These are phyloP conservation scores for Xylariaceae sp. DNA, from an alignment of 2,329 filamentous ascomycete genomes.

Conservation along the genomic window DNA sequence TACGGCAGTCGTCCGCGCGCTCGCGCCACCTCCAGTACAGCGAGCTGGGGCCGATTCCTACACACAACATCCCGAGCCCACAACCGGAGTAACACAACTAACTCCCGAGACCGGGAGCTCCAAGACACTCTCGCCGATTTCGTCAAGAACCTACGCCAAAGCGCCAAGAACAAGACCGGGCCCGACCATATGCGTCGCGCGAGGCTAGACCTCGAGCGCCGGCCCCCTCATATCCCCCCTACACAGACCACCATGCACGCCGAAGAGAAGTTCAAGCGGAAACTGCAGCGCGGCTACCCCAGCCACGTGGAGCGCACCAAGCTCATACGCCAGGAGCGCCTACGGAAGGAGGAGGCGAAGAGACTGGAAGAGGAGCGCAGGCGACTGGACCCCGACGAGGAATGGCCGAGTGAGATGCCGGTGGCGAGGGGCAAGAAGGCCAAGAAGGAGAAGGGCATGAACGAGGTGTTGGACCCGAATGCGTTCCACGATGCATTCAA, in stretches of 20 bases:
- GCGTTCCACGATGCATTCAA: constrained; percentile 4
- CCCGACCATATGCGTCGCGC: constrained; percentile 9
- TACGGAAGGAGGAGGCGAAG: too few species aligned
- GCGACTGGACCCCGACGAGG: background rate
- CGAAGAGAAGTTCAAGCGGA: background rate
- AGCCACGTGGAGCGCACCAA: too few species aligned
- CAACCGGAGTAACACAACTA: too few species aligned
- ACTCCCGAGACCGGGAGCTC: too few species aligned
- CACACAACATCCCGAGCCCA: too few species aligned
- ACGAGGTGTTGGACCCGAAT: constrained; percentile 2
- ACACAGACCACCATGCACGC: background rate
- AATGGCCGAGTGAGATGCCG: background rate
- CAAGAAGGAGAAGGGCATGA: background rate
- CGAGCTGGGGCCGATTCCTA: too few species aligned
- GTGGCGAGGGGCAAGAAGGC: background rate
- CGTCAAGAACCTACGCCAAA: constrained; percentile 5
- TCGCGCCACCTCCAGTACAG: too few species aligned
- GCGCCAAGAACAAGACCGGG: background rate
- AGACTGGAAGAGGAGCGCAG: too few species aligned
- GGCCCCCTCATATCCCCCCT: constrained; percentile 2
- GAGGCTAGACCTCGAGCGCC: constrained; percentile 8
- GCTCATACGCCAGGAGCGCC: too few species aligned
- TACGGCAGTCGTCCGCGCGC: background rate
- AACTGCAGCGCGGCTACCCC: too few species aligned
- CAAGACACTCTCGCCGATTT: constrained; percentile 14